Conservation (phyloP, 441 rosid species). For the Arabidopsis hybrid region DNA sequence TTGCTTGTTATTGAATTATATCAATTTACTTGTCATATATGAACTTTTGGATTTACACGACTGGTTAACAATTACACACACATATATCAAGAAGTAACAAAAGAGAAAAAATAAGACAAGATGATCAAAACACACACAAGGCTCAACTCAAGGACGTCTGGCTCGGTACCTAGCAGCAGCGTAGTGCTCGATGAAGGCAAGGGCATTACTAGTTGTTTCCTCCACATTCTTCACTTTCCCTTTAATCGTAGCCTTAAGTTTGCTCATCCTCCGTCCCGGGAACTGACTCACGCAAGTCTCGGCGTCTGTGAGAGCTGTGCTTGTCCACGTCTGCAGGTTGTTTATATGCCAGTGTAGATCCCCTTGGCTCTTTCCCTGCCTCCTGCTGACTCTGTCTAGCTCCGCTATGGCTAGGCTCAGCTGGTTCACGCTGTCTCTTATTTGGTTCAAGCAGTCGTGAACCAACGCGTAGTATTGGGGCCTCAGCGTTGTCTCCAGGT, state of each 20-base stretch:
- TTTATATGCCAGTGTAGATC: slow-evolving; percentile 59
- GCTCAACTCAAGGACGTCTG: slow-evolving; percentile 45
- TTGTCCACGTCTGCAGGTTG: slow-evolving; percentile 76
- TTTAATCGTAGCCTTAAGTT: slow-evolving; percentile 71
- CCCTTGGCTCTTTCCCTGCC: slow-evolving; percentile 50
- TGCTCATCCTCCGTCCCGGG: slow-evolving; percentile 63
- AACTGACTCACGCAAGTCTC: slow-evolving; percentile 60
- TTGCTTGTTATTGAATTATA: not conserved
- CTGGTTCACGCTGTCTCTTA: slow-evolving; percentile 60
- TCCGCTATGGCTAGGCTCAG: slow-evolving; percentile 60
- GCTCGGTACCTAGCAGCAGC: slow-evolving; percentile 56
- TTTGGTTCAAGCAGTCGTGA: slow-evolving; percentile 69
- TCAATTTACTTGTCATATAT: slow-evolving; percentile 17
- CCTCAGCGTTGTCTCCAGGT: slow-evolving; percentile 45
- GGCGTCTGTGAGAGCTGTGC: slow-evolving; percentile 76
- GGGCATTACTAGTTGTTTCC: slow-evolving; percentile 78
- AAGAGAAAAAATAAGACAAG: slow-evolving; percentile 7
- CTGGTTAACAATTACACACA: slow-evolving; percentile 5
- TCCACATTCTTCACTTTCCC: slow-evolving; percentile 78
- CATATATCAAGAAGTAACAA: slow-evolving; percentile 16
- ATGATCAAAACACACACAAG: slow-evolving; percentile 30
- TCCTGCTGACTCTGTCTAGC: slow-evolving; percentile 43
- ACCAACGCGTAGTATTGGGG: slow-evolving; percentile 55
- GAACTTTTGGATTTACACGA: slow-evolving; percentile 21
- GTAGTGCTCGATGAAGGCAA: slow-evolving; percentile 68